phyloP scores from a whole-genome alignment of 805 yeast species.

The Cyberlindnera maritima region DNA sequence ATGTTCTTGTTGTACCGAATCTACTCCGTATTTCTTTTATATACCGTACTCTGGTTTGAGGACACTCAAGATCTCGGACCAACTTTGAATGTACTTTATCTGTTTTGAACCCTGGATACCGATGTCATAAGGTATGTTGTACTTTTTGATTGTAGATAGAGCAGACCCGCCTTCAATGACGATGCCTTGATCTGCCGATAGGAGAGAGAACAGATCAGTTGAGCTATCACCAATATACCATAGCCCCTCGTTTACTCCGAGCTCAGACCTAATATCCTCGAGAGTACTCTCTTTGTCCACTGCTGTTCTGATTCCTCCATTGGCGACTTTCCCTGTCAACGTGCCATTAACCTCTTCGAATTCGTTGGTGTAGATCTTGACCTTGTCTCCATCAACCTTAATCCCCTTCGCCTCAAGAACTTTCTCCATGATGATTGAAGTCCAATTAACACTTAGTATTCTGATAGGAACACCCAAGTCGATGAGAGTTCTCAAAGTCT shows the following conservation, averaged over 20 bases:
- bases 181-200: constrained; percentile 46
- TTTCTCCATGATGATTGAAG: constrained; percentile 43
- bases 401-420: constrained; percentile 26
- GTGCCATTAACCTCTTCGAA: constrained; percentile 33
- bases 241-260: constrained; percentile 20
- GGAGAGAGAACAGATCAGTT: constrained; percentile 53
- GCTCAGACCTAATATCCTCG: constrained; percentile 19
- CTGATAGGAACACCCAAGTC: constrained; percentile 33
- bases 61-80: constrained; percentile 18
- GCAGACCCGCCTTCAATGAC: constrained; percentile 42
- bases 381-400: constrained; percentile 14
- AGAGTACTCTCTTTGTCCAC: constrained; percentile 43
- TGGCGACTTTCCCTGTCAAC: constrained; percentile 7
- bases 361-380: constrained; percentile 48
- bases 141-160: constrained; percentile 20
- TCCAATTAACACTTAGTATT: constrained; percentile 64
- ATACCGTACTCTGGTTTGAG: background rate
- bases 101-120: constrained; percentile 17
- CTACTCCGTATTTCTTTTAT: too few species aligned
- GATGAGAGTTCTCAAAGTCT: constrained; percentile 15
- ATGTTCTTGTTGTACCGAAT: background rate
- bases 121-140: constrained; percentile 23
- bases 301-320: constrained; percentile 44
- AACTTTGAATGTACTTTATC: constrained; percentile 21
- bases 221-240: constrained; percentile 62